Evolutionary conservation across 176 grass and related monocot genomes (phyloP).

Genomic region (Juncus effusus): DNA sequence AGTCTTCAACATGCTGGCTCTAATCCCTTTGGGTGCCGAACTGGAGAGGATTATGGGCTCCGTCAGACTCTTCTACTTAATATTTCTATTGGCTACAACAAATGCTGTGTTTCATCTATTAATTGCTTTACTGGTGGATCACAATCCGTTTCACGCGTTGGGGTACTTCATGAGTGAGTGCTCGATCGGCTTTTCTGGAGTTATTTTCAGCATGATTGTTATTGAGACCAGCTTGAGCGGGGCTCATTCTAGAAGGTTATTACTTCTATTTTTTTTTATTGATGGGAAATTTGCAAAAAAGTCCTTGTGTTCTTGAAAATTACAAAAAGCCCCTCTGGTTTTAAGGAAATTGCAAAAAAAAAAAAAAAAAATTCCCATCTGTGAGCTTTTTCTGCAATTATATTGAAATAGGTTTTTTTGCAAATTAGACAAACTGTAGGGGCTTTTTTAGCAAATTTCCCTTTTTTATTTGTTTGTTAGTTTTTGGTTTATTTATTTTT

Average conservation of each 20-base stretch:
- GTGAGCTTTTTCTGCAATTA: neutral
- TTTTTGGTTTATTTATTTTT: conserved; percentile 5
- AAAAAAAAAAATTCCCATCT: neutral
- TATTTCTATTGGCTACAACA: conserved; percentile 75
- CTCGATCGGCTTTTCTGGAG: conserved; percentile 92
- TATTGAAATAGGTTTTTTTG: neutral
- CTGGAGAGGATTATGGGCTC: conserved; percentile 99
- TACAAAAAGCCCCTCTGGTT: too few relatives aligned
- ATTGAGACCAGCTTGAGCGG: conserved; percentile 94
- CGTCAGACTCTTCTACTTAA: conserved; percentile 82
- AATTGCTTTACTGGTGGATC: conserved; percentile 61
- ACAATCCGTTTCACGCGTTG: conserved; percentile 57
- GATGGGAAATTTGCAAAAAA: neutral
- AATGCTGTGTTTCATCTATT: conserved; percentile 87
- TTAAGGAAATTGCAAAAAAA: too few relatives aligned
- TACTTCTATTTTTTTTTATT: conserved; percentile 19
- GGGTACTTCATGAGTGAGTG: conserved; percentile 66
- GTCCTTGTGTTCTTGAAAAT: too few relatives aligned
- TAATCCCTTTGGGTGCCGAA: conserved; percentile 78
- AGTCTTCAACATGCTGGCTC: conserved; percentile 93
- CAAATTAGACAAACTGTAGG: neutral
- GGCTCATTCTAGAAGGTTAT: conserved; percentile 76
- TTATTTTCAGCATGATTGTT: conserved; percentile 97
- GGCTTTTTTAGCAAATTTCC: neutral
- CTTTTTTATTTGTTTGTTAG: neutral